Base-by-base conservation (phyloP, 805 yeast genomes). In the Myxozyma melibiosi region DNA sequence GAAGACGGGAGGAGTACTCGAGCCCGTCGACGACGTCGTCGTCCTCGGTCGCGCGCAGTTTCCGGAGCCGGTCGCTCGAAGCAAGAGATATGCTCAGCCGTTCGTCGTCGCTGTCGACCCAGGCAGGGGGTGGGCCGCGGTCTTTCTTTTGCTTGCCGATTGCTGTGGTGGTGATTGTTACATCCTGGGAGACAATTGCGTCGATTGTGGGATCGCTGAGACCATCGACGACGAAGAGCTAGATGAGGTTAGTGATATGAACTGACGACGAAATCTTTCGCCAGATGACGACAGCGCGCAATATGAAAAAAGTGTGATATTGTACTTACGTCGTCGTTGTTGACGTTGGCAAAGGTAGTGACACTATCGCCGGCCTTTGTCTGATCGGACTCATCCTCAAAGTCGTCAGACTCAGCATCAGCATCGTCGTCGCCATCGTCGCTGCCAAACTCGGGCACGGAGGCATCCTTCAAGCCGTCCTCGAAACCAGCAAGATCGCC, bases 41-140 rank as follows among this genome's bases (percentile, higher is more conserved):
- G 2, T 71, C 70, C 55, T 78, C 84, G 0, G 80, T 70, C 45
- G 78, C 77, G 67, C 97, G 82, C 65, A 94, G 77, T 73, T 92
- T 94, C 63, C 81, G 84, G 31, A 85, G 71, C 64, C 80, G 82
- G 62, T 85, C 85, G 0, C 84, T 74, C 1, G 80, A 70, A 14
- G 76, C 68, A 30, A 94, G 72, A 1, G 94, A 81, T 5, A 92
- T 78, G 20, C 75, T 73, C 25, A 88, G 64, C 42, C 77, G 77
- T 61, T 91, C 98, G 70, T 94, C 99, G 67, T 91, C 98, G 56
- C 95, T 85, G 73, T 94, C 99, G 14, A 71, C 71, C 99, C 99
- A 94, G 1, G 85, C 90, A 20, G 78, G 81, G 13, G 47, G 35
- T 13, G 41, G 51, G 2, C 58, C 55, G 13, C 28, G 33, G 62